Base-by-base conservation (phyloP, 2,329 filamentous ascomycete species). In the Acephala macrosclerotiorum region DNA sequence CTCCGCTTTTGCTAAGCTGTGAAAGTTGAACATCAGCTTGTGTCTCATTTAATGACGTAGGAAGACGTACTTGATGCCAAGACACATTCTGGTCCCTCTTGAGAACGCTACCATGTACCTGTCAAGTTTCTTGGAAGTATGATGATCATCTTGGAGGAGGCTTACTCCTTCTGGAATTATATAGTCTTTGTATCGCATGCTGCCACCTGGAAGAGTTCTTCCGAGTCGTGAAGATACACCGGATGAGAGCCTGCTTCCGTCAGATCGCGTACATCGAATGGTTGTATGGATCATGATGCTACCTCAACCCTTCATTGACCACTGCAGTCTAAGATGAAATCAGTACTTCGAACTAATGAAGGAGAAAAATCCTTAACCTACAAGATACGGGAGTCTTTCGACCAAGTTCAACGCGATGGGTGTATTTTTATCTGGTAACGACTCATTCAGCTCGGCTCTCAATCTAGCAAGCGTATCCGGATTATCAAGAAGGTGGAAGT, bases 91-190 rank as follows among this genome's bases (percentile, higher is more conserved):
- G 3, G 61, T 60, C 8, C 69, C 69, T 25, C 61, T 64, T 14
- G 64, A 64, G 53, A 66, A 68, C 14, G 64, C 53, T 14, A 82
- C 73, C 60, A 82, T 77, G 51, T 74, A 77, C 18, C 74, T 74
- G 11, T 82, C 79, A 11, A 76, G 73, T 6, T 49, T 40, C 16
- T 51, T 51, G 3, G 47, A 51, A 49, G 76, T 76, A 4, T 72
- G 73, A 75, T 57, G 25, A 33, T 33, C 29, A 4, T 62, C 7
- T 36, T 56, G 47, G 29, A 8, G 18, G 22, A 18, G 11, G 12
- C 47, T 51, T 51, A 51, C 47, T 26, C 47, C 47, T 26, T 22
- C 47, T 51, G 47, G 47, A 16, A 51, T 51, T 2, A 51, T 12
- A 3, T 5, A 51, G 47, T 51, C 47, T 12, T 51, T 26, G 25